Conservation (phyloP, 768 basidiomycete genomes). For the Mycena epipterygia region DNA sequence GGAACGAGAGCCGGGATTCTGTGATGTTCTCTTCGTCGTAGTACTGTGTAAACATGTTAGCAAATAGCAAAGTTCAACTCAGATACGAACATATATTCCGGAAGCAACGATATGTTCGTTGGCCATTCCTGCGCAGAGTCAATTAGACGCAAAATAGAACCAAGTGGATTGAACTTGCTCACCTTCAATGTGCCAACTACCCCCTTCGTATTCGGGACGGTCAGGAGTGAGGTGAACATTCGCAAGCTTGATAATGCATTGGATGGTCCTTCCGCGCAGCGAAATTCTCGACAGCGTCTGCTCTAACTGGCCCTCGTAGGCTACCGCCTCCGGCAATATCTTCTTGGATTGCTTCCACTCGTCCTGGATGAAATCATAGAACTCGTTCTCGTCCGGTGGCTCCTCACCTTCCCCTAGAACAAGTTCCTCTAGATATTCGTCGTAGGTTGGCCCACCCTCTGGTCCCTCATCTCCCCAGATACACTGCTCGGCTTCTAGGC, state of each 20-base stretch:
- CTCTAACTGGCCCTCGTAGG: not conserved
- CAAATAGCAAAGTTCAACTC: too few species aligned
- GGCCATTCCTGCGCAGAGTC: too few species aligned
- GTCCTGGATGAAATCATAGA: too few species aligned
- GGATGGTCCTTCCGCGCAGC: not conserved
- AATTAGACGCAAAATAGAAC: not conserved
- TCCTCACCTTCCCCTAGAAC: not conserved
- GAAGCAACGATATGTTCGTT: too few species aligned
- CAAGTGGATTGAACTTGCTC: not conserved
- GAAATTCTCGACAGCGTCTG: not conserved
- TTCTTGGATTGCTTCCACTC: not conserved
- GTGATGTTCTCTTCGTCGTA: too few species aligned
- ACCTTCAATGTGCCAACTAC: constrained; percentile 3
- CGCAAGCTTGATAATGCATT: not conserved
- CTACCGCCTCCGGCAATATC: not conserved
- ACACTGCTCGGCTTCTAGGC: not conserved
- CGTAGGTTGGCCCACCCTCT: not conserved
- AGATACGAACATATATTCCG: too few species aligned
- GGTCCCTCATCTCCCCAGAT: too few species aligned
- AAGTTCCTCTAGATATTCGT: not conserved
- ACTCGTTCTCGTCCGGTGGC: too few species aligned
- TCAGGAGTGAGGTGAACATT: not conserved
- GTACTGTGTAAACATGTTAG: too few species aligned
- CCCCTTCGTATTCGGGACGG: not conserved
- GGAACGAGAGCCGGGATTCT: too few species aligned